These are phyloP conservation scores for Keithomyces neogunnii DNA, from an alignment of 2,329 filamentous ascomycete genomes.

Conservation along the genomic window DNA sequence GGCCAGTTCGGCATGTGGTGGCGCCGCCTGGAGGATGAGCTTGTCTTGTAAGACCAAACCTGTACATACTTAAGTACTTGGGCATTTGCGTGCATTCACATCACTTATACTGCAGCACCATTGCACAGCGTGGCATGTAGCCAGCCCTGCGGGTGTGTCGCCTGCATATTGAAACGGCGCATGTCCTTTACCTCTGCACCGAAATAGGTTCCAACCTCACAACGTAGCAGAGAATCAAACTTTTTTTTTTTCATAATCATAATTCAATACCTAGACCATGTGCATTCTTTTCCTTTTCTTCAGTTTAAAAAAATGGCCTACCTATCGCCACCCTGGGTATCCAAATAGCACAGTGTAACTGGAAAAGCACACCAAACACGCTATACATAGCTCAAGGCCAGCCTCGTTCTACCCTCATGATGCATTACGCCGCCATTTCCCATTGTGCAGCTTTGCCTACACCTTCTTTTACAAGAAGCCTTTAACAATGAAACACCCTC, in stretches of 20 bases:
- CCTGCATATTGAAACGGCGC: too few relatives aligned
- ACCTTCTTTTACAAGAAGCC: neutral
- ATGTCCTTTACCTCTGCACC: too few relatives aligned
- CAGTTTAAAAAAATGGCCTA: neutral
- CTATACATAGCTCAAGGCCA: neutral
- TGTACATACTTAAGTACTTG: neutral
- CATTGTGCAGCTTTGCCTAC: neutral
- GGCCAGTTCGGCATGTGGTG: conserved; percentile 18
- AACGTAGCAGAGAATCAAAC: neutral
- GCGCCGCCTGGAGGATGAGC: conserved; percentile 18
- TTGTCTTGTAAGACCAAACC: conserved; percentile 17
- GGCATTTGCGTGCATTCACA: neutral
- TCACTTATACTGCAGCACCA: neutral
- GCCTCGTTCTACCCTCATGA: neutral
- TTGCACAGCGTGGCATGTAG: too few relatives aligned
- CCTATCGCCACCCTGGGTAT: neutral
- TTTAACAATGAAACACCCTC: neutral
- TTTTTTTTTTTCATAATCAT: neutral
- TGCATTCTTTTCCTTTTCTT: neutral
- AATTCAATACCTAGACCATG: neutral
- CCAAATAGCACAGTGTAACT: neutral
- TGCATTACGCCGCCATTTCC: neutral
- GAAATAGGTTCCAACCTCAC: neutral
- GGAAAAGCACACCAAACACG: neutral
- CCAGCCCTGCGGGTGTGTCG: too few relatives aligned